Evolutionary conservation across 1,284 basidiomycete species (phyloP), one percentile per base, ranked within the genome.

Genomic region (Sutorius eximius): DNA sequence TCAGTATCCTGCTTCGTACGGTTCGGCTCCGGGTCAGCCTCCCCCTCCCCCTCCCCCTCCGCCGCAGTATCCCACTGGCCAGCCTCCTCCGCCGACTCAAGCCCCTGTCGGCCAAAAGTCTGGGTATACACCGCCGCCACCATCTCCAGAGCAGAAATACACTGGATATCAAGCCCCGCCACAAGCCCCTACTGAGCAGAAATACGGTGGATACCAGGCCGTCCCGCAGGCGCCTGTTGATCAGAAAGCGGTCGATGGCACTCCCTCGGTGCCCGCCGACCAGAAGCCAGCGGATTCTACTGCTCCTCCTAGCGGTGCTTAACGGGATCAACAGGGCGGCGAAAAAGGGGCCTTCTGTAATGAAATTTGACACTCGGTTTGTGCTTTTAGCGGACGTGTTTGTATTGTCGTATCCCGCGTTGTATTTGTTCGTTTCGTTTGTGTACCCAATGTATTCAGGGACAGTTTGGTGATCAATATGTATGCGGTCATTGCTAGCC

Each of bases 31-130:
- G 24, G 24, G 24, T 27, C 24, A 27, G 24, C 24, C 37, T 33
- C 41, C 0, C 38, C 34, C 48, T 2, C 40, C 52, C 3, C 33
- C 52, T 0, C 45, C 49, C 6, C 46, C 51, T 20, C 30, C 56
- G 33, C 43, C 27, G n/a, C 51, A 47, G 20, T n/a, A 42, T 32
- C 27, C 56, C 1, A 16, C 36, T 8, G 15, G 10, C 11, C 24
- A 22, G 16, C 34, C 34, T 12, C 44, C 61, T 1, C 30, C 22
- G 1, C 38, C 46, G 5, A 33, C 29, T 37, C 56, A 57, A 33
- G 41, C 51, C n/a, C 52, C 65, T 53, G 52, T 36, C 9, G 51
- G 59, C 3, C 57, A 51, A 34, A 64, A 61, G 51, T 22, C 9
- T 24, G 56, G 40, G n/a, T 47, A 53, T 13, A 18, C 36, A 18